Evolutionary conservation across 2,329 filamentous ascomycete species (phyloP), one percentile per base, ranked within the genome.

Genomic region (Monosporascus sp.): DNA sequence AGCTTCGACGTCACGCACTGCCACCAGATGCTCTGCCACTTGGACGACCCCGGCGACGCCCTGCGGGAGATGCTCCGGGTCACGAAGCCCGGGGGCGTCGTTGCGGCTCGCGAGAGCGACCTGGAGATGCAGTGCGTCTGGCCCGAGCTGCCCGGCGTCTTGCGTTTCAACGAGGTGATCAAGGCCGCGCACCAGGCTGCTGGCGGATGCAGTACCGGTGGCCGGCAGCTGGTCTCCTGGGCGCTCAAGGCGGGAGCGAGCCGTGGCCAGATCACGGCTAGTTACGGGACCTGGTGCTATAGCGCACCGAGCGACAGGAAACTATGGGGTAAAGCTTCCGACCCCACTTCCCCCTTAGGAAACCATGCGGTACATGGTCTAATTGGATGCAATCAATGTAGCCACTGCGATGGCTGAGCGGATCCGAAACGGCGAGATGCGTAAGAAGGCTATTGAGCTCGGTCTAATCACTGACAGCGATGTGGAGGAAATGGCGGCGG

Each of bases 1-100:
- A 63, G 70, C 3, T 85, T 85, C 56, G 83, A 86, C 58, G 64
- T 85, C n/a, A 80, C 84, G 6, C 77, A 79, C 59, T 76, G 74
- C 24, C 79, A 83, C 59, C 81, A 84, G 61, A 75, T 85, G 3
- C 69, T 85, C 9, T 74, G 78, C 57, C 82, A 85, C 64, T 67
- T 85, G 4, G 65, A 68, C 22, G 71, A 79, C 54, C 81, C 81
- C 0, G 65, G 79, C 0, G 61, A 65, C 2, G 75, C 78, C 3
- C 63, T 84, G 53, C 65, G 68, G 22, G 78, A 82, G 60, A 80
- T 85, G 77, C 70, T 74, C 14, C 72, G 78, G 0, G 77, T 85
- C 1, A 67, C 72, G 22, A 81, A 51, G 79, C 59, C 77, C 3
- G 82, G 81, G 2, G 68, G 84, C 5, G 65, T 85, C 20, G 80